Evolutionary conservation across 169 alveolate species (phyloP), one percentile per base, ranked within the genome.

Genomic region (Miamiensis avidus): DNA sequence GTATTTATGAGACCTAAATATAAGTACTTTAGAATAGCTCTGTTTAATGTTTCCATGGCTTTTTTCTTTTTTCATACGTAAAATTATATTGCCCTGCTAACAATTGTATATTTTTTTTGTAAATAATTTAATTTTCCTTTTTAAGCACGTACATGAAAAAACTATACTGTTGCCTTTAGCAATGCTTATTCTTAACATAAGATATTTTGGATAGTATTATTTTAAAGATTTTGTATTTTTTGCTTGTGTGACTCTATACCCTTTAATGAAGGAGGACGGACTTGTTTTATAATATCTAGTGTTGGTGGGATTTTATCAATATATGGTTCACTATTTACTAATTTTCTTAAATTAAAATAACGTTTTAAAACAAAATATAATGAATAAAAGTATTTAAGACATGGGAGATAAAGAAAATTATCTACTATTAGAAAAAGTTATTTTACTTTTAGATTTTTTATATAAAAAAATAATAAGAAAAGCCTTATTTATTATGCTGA

Each of bases 91-190:
- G 4, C 69, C 20, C 4, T 49, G 20, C 20, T 49, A n/a, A n/a
- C n/a, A n/a, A n/a, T n/a, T n/a, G n/a, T 49, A 11, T 49, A 11
- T 49, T 20, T 49, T 49, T 49, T 49, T 49, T 88, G 88, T 76
- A 90, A 90, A 87, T 83, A 90, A 76, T 94, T 92, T 85, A 49
- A 49, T 11, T 11, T 49, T 91, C 96, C 29, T 94, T n/a, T n/a
- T n/a, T n/a, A n/a, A 93, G 88, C 97, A 95, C 89, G 99, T 97
- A n/a, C 99, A 97, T 90, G 99, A 97, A 90, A 97, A 97, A 91
- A 96, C 98, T 30, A 95, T 97, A 31, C 91, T 97, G 72, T 88
- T 95, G 29, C 98, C 98, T 20, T 86, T 91, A 30, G 34, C 94
- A 25, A 95, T 97, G 76, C 87, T 90, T 84, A 89, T 95, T 32